phyloP scores from a whole-genome alignment of 179 eudicot genomes.

The Dionaea muscipula region DNA sequence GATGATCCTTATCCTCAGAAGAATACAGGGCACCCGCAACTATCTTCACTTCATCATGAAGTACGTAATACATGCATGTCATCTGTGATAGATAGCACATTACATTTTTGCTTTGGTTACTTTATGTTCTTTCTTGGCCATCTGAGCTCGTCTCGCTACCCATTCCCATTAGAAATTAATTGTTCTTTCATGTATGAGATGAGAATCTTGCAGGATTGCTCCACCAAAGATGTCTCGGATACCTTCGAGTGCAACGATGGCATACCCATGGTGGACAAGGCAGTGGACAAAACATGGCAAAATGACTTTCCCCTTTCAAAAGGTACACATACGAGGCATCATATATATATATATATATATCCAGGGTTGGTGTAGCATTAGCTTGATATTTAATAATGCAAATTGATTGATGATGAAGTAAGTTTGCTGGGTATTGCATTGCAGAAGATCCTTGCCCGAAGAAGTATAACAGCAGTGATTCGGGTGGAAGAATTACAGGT shows the following conservation, averaged over 20 bases:
- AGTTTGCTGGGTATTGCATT: no score
- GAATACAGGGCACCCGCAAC: constrained; percentile 12
- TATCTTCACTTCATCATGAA: constrained; percentile 26
- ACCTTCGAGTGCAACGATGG: constrained; percentile 20
- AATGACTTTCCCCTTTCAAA: constrained; percentile 24
- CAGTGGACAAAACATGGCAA: constrained; percentile 30
- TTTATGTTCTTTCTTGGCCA: no score
- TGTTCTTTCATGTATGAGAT: background rate
- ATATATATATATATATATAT: no score
- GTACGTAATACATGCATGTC: constrained; percentile 1
- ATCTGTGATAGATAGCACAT: background rate
- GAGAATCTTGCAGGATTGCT: constrained; percentile 19
- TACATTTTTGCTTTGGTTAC: background rate
- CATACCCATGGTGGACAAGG: constrained; percentile 30
- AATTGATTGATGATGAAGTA: no score
- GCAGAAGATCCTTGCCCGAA: constrained; percentile 26
- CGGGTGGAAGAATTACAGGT: constrained; percentile 36
- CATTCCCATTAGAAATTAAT: no score
- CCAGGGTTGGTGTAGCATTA: no score
- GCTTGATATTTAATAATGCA: no score
- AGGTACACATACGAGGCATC: no score
- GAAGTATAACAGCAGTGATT: constrained; percentile 23
- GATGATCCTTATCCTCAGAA: constrained; percentile 9
- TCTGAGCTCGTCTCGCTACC: no score
- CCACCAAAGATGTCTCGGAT: constrained; percentile 18